Conservation (phyloP, 2,329 filamentous ascomycete genomes). For the Pyrenophora teres region DNA sequence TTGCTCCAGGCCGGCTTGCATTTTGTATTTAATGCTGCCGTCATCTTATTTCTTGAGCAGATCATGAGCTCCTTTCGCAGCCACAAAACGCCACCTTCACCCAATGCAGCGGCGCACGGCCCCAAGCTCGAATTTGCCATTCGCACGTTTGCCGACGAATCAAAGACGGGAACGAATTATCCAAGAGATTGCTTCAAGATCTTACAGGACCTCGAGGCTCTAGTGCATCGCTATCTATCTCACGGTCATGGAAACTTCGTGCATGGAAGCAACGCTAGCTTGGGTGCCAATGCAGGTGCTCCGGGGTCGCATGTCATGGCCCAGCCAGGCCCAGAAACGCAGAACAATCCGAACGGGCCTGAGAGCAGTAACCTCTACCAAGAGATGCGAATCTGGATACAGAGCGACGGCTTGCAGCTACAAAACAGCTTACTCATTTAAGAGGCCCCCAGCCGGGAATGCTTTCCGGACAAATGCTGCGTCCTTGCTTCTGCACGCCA, state of each 20-base stretch:
- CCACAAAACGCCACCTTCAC: background rate
- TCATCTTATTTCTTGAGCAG: conserved; percentile 31
- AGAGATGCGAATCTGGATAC: conserved; percentile 25
- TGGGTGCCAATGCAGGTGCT: background rate
- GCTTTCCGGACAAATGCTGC: background rate
- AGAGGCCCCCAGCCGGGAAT: background rate
- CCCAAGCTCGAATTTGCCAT: conserved; percentile 30
- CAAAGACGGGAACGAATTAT: conserved; percentile 30
- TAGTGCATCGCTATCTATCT: conserved; percentile 27
- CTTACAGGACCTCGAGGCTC: conserved; percentile 28
- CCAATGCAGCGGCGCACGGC: background rate
- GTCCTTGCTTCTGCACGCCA: background rate
- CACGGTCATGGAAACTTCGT: conserved; percentile 1
- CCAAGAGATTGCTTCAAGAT: conserved; percentile 31
- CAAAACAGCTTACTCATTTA: conserved; percentile 22
- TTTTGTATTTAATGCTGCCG: conserved; percentile 35
- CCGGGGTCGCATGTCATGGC: background rate
- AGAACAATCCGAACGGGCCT: conserved; percentile 1
- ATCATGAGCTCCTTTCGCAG: conserved; percentile 11
- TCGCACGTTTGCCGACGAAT: conserved; percentile 28
- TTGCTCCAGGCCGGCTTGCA: conserved; percentile 33
- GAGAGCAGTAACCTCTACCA: conserved; percentile 14
- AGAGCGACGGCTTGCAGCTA: conserved; percentile 20
- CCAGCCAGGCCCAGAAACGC: background rate
- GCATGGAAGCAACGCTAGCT: background rate